phyloP scores from a whole-genome alignment of 2,329 filamentous ascomycete species.

The Grosmannia penicillata region DNA sequence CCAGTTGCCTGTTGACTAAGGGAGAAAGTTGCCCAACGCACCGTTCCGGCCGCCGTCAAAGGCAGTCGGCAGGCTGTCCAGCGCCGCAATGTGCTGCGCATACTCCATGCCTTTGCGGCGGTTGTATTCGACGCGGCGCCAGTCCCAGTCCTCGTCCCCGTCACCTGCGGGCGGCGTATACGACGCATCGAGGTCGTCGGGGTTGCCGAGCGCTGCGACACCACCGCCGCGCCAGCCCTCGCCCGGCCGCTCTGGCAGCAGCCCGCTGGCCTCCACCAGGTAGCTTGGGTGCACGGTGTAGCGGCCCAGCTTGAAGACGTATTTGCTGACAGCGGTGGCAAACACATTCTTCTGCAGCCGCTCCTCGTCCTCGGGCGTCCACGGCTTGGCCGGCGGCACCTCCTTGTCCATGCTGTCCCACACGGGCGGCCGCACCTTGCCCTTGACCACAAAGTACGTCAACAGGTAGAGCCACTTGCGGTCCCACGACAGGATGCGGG shows the following conservation, averaged over 20 bases:
- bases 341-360: conserved; percentile 49
- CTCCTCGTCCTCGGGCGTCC: conserved; percentile 20
- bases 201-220: conserved; percentile 21
- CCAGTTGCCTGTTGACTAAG: conserved; percentile 8
- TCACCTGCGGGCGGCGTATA: conserved; percentile 21
- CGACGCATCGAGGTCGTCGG: conserved; percentile 22
- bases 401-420: conserved; percentile 29
- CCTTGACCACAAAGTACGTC: conserved; percentile 56
- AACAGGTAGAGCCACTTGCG: conserved; percentile 69
- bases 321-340: conserved; percentile 62
- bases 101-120: conserved; percentile 39
- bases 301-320: conserved; percentile 68
- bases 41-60: conserved; percentile 40
- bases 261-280: conserved; percentile 52
- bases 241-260: conserved; percentile 60
- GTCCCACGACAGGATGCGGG: conserved; percentile 58
- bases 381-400: conserved; percentile 2
- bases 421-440: conserved; percentile 36
- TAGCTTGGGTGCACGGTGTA: conserved; percentile 74
- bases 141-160: conserved; percentile 35
- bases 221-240: conserved; percentile 37
- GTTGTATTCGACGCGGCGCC: conserved; percentile 40
- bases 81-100: conserved; percentile 38
- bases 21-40: conserved; percentile 30
- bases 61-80: conserved; percentile 36